phyloP scores from a whole-genome alignment of 2,329 filamentous ascomycete genomes.

The Cryoendolithus antarcticus region DNA sequence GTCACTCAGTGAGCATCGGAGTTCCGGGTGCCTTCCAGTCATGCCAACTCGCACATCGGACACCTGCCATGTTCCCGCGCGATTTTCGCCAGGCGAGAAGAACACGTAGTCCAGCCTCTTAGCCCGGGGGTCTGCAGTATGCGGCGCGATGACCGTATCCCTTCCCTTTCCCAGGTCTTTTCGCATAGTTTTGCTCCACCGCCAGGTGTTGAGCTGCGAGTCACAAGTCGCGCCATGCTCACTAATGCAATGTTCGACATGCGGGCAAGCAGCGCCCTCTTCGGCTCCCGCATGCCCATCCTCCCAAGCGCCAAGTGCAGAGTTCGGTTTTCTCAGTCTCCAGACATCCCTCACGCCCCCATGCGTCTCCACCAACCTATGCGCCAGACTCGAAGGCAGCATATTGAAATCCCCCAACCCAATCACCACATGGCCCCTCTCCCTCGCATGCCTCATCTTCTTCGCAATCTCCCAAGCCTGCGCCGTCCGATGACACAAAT shows the following conservation, averaged over 20 bases:
- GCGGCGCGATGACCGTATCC: constrained; percentile 51
- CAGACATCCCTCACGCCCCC: constrained; percentile 72
- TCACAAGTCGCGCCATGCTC: constrained; percentile 85
- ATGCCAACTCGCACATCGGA: constrained; percentile 62
- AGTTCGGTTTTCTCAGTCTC: constrained; percentile 72
- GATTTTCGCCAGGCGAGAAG: constrained; percentile 35
- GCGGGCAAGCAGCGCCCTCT: constrained; percentile 54
- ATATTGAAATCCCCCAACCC: constrained; percentile 94
- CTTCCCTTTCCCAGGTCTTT: constrained; percentile 56
- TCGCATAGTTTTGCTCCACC: constrained; percentile 64
- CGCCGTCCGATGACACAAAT: constrained; percentile 78
- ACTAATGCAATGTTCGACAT: constrained; percentile 61
- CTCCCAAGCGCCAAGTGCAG: constrained; percentile 61
- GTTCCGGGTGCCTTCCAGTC: constrained; percentile 64
- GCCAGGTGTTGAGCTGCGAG: constrained; percentile 80
- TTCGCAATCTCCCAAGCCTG: constrained; percentile 95
- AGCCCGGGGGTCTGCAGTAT: constrained; percentile 58
- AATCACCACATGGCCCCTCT: constrained; percentile 70
- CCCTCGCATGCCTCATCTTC: constrained; percentile 67
- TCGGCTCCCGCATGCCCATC: constrained; percentile 45
- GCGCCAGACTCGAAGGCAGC: constrained; percentile 70
- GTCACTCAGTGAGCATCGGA: constrained; percentile 81
- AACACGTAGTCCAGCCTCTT: constrained; percentile 95
- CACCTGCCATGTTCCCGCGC: constrained; percentile 49
- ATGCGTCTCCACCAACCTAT: constrained; percentile 68